Evolutionary conservation across 768 basidiomycete species (phyloP).

Genomic region (Amanita pallidorosea): DNA sequence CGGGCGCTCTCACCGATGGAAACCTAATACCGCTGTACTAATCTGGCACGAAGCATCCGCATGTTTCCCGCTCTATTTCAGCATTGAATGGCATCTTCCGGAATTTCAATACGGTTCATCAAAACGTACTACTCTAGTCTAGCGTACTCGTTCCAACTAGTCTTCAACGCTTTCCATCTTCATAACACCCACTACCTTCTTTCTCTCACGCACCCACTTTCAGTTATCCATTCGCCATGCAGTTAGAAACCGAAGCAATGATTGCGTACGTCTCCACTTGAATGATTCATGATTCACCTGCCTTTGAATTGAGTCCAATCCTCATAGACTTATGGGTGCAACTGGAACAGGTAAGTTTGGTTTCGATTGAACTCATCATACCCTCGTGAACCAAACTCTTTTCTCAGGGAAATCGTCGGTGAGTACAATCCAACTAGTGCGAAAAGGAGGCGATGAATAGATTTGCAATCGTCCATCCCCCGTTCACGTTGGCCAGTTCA

Average conservation of each 20-base stretch:
- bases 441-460: neutral
- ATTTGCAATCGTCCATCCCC: neutral
- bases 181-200: neutral
- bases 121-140: too few relatives aligned
- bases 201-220: too few relatives aligned
- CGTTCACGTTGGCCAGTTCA: slow-evolving; percentile 21
- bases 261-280: neutral
- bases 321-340: neutral
- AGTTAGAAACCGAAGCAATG: neutral
- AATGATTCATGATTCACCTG: neutral
- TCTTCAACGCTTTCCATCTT: too few relatives aligned
- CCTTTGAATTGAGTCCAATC: neutral
- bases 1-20: too few relatives aligned
- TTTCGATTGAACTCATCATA: neutral
- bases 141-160: too few relatives aligned
- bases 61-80: too few relatives aligned
- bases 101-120: too few relatives aligned
- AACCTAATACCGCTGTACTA: too few relatives aligned
- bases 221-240: neutral
- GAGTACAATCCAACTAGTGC: neutral
- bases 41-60: too few relatives aligned
- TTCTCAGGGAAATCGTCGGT: neutral
- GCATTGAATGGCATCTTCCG: too few relatives aligned
- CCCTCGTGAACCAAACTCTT: neutral
- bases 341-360: neutral